Percentiles rank a stretch among this genome's conserved stretches.
These are phyloP conservation scores for Saprolegnia parasitica DNA, from an alignment of 352 stramenopile species.

Conservation along the genomic window DNA sequence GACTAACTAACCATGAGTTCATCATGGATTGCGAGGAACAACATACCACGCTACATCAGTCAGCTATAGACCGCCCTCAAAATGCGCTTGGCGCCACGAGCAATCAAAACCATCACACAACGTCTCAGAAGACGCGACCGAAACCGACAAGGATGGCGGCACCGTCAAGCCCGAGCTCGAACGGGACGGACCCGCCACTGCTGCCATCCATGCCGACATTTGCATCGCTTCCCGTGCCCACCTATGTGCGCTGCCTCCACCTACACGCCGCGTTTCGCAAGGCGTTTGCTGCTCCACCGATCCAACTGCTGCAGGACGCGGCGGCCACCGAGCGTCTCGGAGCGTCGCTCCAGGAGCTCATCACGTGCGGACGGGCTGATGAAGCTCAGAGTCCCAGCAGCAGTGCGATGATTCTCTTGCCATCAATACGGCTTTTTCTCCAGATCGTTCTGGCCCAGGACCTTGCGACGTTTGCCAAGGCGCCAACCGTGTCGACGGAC, in stretches of 20 bases:
- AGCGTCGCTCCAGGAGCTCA: neutral
- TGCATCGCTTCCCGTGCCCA: neutral
- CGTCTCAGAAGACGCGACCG: no score
- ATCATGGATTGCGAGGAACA: no score
- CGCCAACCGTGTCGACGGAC: neutral
- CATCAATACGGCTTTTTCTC: neutral
- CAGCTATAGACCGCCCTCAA: no score
- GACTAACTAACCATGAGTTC: no score
- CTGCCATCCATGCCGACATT: neutral
- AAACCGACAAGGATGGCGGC: no score
- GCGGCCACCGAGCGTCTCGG: neutral
- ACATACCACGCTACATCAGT: no score
- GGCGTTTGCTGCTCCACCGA: neutral
- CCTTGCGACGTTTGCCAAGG: neutral
- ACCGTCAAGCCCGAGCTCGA: neutral
- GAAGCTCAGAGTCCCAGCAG: neutral
- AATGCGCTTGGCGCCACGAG: no score
- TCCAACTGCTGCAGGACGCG: neutral
- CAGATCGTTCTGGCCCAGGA: slow-evolving; percentile 4
- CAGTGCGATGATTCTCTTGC: neutral
- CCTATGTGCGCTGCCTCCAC: neutral
- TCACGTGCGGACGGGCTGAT: neutral
- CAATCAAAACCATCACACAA: no score
- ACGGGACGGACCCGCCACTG: neutral
- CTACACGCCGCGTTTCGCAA: neutral